Evolutionary conservation across 2,329 filamentous ascomycete genomes (phyloP).

Genomic region (Anthostomella pinea): DNA sequence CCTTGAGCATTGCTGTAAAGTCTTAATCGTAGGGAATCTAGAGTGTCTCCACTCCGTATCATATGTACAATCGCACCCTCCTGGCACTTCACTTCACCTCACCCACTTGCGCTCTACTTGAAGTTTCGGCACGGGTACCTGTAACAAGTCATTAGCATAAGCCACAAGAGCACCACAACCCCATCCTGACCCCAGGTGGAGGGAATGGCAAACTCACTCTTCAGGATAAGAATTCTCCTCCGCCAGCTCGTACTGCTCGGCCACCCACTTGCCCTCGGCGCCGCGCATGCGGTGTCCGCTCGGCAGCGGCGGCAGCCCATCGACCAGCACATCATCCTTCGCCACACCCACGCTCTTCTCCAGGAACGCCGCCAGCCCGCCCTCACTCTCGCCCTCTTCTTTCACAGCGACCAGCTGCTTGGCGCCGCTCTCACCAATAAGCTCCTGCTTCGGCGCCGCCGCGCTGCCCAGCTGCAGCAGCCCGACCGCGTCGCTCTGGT

Average conservation of each 20-base stretch:
- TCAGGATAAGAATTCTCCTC: constrained; percentile 69
- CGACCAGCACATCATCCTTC: constrained; percentile 61
- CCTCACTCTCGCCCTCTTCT: constrained; percentile 65
- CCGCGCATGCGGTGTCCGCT: constrained; percentile 59
- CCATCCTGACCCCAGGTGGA: constrained; percentile 4
- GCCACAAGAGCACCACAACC: background rate
- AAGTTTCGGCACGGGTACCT: constrained; percentile 65
- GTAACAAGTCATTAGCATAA: background rate
- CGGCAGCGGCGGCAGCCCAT: constrained; percentile 84
- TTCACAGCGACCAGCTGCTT: constrained; percentile 71
- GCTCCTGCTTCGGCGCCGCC: constrained; percentile 75
- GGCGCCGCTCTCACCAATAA: constrained; percentile 69
- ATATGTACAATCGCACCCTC: constrained; percentile 29
- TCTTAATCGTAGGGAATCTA: constrained; percentile 27
- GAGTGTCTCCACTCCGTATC: constrained; percentile 16
- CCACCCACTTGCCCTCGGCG: constrained; percentile 53
- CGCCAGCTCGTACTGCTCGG: constrained; percentile 65
- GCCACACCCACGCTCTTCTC: constrained; percentile 47
- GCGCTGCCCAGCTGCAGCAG: constrained; percentile 83
- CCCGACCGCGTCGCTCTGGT: constrained; percentile 80
- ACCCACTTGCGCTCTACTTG: constrained; percentile 39
- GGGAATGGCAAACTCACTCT: constrained; percentile 50
- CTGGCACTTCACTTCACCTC: constrained; percentile 10
- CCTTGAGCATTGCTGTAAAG: constrained; percentile 5
- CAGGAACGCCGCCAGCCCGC: constrained; percentile 71